Evolutionary conservation across 345 rosid genomes (phyloP).

Genomic region (Eucalyptus marginata): DNA sequence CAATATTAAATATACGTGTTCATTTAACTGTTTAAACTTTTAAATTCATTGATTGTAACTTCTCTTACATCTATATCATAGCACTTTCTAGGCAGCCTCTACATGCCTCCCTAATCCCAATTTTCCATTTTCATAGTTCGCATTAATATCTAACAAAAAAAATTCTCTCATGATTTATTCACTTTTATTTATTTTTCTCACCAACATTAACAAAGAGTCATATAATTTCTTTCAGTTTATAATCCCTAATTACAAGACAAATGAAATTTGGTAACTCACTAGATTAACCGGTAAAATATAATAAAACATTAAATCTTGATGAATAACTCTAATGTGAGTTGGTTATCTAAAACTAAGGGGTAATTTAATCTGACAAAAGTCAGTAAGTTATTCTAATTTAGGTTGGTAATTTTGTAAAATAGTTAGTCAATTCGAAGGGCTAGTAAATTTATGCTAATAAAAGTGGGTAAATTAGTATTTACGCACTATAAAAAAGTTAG

Average conservation of each 20-base stretch:
- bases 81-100: neutral
- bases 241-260: neutral
- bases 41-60: neutral
- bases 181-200: neutral
- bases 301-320: neutral
- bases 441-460: neutral
- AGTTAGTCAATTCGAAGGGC: neutral
- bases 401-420: neutral
- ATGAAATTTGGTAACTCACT: neutral
- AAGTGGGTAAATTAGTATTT: neutral
- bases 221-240: neutral
- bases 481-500: neutral
- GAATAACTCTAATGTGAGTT: neutral
- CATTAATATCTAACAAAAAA: neutral
- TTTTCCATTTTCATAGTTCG: neutral
- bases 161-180: neutral
- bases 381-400: neutral
- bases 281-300: neutral
- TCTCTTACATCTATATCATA: neutral
- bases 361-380: neutral
- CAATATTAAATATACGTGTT: neutral
- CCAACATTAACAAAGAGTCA: rapidly evolving
- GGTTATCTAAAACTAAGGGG: neutral
- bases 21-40: neutral
- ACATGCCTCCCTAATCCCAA: neutral